These are phyloP conservation scores for Monosporascus sp. DNA, from an alignment of 2,329 filamentous ascomycete species.

Conservation along the genomic window DNA sequence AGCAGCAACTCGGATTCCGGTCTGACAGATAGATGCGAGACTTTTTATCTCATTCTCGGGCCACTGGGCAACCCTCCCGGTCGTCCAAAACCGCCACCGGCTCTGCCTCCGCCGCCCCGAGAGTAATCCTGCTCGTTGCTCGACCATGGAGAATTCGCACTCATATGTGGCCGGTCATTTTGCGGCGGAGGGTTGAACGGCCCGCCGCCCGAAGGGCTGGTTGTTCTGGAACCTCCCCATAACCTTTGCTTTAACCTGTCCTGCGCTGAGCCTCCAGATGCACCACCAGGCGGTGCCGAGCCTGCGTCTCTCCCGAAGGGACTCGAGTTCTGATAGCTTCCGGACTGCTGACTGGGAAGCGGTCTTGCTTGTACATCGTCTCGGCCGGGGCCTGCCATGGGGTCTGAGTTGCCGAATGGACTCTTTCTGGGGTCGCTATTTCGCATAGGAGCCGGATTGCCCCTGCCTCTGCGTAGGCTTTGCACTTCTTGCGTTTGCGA, in stretches of 20 bases:
- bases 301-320: constrained; percentile 23
- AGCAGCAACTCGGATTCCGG: too few species aligned
- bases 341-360: constrained; percentile 66
- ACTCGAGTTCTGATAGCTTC: constrained; percentile 62
- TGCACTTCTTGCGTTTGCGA: constrained; percentile 31
- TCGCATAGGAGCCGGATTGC: constrained; percentile 26
- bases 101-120: not conserved
- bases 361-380: constrained; percentile 47
- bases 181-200: constrained; percentile 40
- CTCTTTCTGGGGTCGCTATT: constrained; percentile 25
- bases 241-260: constrained; percentile 76
- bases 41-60: not conserved
- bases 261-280: constrained; percentile 58
- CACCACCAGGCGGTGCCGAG: constrained; percentile 28
- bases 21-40: too few species aligned
- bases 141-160: too few species aligned
- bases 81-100: not conserved
- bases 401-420: constrained; percentile 28
- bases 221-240: constrained; percentile 58
- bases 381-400: constrained; percentile 22
- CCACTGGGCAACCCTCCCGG: constrained; percentile 1
- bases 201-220: constrained; percentile 44
- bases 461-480: constrained; percentile 40
- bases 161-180: constrained; percentile 17
- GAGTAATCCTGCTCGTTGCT: not conserved